phyloP scores from a whole-genome alignment of 2,329 filamentous ascomycete species.

The Blastomyces parvus region DNA sequence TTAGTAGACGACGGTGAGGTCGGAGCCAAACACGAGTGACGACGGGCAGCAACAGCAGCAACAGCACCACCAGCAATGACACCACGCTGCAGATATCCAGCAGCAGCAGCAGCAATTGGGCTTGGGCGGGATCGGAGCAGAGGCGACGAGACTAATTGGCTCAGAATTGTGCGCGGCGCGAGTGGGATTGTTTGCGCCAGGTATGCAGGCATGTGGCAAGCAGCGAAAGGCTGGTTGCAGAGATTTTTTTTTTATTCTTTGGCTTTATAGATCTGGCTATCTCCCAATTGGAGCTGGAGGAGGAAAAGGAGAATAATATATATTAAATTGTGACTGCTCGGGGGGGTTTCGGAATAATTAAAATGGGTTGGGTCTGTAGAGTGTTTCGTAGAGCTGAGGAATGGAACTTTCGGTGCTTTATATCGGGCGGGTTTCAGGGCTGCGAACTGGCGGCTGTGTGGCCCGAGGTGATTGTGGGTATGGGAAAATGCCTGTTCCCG shows the following conservation, averaged over 20 bases:
- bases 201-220: slow-evolving; percentile 3
- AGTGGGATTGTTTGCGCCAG: not conserved
- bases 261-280: too few species aligned
- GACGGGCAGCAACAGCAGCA: slow-evolving; percentile 12
- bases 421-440: too few species aligned
- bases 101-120: not conserved
- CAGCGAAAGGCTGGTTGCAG: too few species aligned
- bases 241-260: too few species aligned
- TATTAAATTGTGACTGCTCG: too few species aligned
- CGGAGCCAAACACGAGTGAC: slow-evolving; percentile 7
- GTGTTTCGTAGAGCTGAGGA: too few species aligned
- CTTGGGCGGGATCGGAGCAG: not conserved
- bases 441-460: too few species aligned
- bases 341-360: too few species aligned
- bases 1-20: slow-evolving; percentile 21
- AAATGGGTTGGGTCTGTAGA: too few species aligned
- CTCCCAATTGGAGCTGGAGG: not conserved
- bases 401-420: too few species aligned
- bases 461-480: too few species aligned
- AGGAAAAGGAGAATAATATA: not conserved
- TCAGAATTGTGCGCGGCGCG: not conserved
- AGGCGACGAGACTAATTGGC: not conserved
- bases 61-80: not conserved
- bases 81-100: not conserved
- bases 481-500: too few species aligned